Conservation (phyloP, 2,329 filamentous ascomycete species). For the Parasarocladium wereldwijsianum region DNA sequence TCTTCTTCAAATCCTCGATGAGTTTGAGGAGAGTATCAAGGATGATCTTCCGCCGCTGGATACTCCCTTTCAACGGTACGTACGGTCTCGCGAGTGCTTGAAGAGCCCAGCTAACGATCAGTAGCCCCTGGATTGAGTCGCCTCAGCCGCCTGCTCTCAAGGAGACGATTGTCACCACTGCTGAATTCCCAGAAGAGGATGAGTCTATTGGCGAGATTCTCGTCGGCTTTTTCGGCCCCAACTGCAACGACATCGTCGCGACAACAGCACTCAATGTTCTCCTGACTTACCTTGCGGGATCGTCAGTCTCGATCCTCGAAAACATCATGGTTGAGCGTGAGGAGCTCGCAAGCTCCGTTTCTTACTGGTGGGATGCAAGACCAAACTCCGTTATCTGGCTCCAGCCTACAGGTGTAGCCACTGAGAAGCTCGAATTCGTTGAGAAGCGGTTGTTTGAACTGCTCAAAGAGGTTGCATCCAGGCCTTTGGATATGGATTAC, state of each 20-base stretch:
- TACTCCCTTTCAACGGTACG: slow-evolving; percentile 56
- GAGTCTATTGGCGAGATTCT: slow-evolving; percentile 83
- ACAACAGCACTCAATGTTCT: slow-evolving; percentile 65
- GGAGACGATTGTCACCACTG: slow-evolving; percentile 58
- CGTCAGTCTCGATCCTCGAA: slow-evolving; percentile 82
- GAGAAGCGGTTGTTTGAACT: slow-evolving; percentile 77
- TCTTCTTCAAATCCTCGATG: slow-evolving; percentile 66
- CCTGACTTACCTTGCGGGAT: slow-evolving; percentile 78
- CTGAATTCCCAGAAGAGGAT: slow-evolving; percentile 93
- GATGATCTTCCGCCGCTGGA: slow-evolving; percentile 64
- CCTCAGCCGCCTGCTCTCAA: slow-evolving; percentile 58
- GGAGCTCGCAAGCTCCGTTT: slow-evolving; percentile 75
- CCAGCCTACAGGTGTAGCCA: slow-evolving; percentile 73
- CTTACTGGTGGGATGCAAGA: slow-evolving; percentile 63
- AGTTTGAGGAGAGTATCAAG: slow-evolving; percentile 78
- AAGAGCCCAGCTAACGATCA: not conserved
- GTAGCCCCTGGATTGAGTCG: slow-evolving; percentile 76
- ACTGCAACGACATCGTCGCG: slow-evolving; percentile 54
- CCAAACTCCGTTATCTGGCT: slow-evolving; percentile 78
- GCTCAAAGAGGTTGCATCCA: slow-evolving; percentile 63
- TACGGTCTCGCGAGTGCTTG: not conserved
- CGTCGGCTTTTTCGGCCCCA: slow-evolving; percentile 75
- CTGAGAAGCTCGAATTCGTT: slow-evolving; percentile 68
- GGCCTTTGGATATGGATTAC: slow-evolving; percentile 79
- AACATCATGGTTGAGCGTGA: slow-evolving; percentile 89